phyloP scores from a whole-genome alignment of 169 alveolate species.

The Plasmodium ovale region DNA sequence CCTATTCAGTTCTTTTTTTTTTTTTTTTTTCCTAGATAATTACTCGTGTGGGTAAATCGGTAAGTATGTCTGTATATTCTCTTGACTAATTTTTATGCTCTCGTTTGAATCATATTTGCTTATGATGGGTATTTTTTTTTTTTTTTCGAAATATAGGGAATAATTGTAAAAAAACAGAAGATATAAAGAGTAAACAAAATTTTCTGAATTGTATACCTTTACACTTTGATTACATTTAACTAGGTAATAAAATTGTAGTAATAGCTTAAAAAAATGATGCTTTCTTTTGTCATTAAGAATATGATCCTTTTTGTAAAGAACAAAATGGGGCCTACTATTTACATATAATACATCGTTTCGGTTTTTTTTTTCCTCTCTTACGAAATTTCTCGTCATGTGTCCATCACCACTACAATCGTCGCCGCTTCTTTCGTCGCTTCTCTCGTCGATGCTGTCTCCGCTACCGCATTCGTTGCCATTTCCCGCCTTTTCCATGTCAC shows the following conservation, averaged over 20 bases:
- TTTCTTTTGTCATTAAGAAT: neutral
- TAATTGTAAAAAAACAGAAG: conserved; percentile 43
- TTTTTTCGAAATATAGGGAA: conserved; percentile 8
- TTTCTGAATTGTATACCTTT: neutral
- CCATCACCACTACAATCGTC: no score
- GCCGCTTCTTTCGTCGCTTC: neutral
- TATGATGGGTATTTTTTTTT: conserved; percentile 10
- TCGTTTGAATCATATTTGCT: conserved; percentile 16
- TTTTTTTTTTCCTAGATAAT: neutral
- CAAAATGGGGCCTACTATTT: conserved; percentile 37
- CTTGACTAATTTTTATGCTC: conserved; percentile 16
- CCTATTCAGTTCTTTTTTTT: no score
- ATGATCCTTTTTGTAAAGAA: conserved; percentile 1
- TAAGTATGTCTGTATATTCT: conserved; percentile 30
- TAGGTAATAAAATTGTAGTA: neutral
- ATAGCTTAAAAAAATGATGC: neutral
- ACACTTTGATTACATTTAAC: neutral
- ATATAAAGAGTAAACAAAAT: conserved; percentile 7
- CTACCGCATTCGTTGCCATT: neutral
- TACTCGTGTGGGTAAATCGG: conserved; percentile 34
- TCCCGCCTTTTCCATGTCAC: neutral
- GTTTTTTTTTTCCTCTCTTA: neutral
- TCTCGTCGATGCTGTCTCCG: neutral
- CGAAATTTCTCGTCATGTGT: no score
- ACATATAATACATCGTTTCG: conserved; percentile 21